Evolutionary conservation across 2,329 filamentous ascomycete genomes (phyloP), one percentile per base, ranked within the genome.

Genomic region (Oidium heveae): DNA sequence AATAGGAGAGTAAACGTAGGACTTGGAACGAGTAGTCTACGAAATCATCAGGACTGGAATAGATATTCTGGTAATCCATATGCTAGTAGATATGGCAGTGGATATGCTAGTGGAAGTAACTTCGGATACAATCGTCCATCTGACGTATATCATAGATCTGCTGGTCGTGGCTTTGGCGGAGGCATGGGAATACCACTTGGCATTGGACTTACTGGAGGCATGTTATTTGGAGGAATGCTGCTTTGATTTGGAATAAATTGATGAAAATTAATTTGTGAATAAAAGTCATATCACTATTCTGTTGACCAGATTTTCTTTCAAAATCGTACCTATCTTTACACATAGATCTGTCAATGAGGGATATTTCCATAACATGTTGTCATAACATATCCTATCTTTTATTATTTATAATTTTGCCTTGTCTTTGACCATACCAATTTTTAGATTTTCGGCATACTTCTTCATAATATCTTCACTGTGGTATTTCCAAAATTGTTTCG

Each of bases 401-500:
- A 4, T 4, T 39, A n/a, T 39, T 39, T 39, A 39, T 39, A 39
- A 39, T 39, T 39, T 39, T 39, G 36, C 36, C 36, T 39, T 39
- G 12, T 39, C 36, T 39, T 39, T 39, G 4, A 39, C 16, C 36
- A 4, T 39, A 2, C 58, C 58, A 53, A 59, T 56, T 49, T 56
- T 56, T 1, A 59, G 94, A 86, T 71, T 94, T 84, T 57, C 89
- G 82, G 58, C 89, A 74, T 68, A 95, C 94, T 58, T 77, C 58
- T 64, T 65, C n/a, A 66, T 58, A 51, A 63, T 61, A 54, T 60
- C 57, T 15, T 63, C 63, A 55, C 65, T 65, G 55, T 66, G 64
- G 53, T 66, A 66, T 61, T 66, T 66, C 62, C 64, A 64, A 58
- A 65, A 63, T 55, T 65, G 59, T 44, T 63, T 63, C 22, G 58